Conservation (phyloP, 129 eudicot genomes). For the Sambucus nigra region DNA sequence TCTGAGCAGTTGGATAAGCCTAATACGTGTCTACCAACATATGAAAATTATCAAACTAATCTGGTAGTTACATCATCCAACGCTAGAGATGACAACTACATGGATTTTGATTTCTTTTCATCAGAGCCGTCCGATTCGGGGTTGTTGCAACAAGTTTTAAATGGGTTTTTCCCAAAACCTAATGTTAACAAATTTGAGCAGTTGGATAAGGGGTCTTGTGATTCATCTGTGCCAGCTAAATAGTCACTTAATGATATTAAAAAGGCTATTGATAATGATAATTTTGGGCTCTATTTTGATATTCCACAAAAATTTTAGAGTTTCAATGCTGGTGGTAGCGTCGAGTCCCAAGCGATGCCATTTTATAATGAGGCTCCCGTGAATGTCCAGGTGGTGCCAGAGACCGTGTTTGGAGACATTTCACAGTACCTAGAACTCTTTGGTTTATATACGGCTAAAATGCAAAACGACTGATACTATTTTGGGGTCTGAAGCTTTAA, state of each 20-base stretch:
- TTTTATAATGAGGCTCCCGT: slow-evolving; percentile 6
- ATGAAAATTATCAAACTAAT: background rate
- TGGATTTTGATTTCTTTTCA: slow-evolving; percentile 27
- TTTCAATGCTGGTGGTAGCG: background rate
- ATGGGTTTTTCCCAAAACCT: slow-evolving; percentile 57
- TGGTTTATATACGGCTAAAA: slow-evolving; percentile 31
- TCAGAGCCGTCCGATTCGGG: slow-evolving; percentile 56
- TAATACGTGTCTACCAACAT: background rate
- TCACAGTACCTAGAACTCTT: slow-evolving; percentile 43
- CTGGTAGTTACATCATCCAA: background rate
- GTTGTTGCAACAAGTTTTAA: slow-evolving; percentile 43
- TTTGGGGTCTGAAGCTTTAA: no score
- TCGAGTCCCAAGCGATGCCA: background rate
- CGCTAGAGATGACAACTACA: background rate
- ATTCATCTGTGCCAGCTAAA: background rate
- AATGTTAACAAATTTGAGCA: slow-evolving; percentile 10
- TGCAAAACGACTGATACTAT: slow-evolving; percentile 35
- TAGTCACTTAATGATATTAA: slow-evolving; percentile 1
- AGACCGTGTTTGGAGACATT: slow-evolving; percentile 29
- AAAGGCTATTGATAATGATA: slow-evolving; percentile 1
- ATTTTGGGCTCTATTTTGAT: slow-evolving; percentile 24
- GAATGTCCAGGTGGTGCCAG: slow-evolving; percentile 8
- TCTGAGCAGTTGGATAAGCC: no score
- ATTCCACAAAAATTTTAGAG: slow-evolving; percentile 11
- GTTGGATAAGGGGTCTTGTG: background rate